Base-by-base conservation (phyloP, 2,329 filamentous ascomycete genomes). In the Beauveria caledonica region DNA sequence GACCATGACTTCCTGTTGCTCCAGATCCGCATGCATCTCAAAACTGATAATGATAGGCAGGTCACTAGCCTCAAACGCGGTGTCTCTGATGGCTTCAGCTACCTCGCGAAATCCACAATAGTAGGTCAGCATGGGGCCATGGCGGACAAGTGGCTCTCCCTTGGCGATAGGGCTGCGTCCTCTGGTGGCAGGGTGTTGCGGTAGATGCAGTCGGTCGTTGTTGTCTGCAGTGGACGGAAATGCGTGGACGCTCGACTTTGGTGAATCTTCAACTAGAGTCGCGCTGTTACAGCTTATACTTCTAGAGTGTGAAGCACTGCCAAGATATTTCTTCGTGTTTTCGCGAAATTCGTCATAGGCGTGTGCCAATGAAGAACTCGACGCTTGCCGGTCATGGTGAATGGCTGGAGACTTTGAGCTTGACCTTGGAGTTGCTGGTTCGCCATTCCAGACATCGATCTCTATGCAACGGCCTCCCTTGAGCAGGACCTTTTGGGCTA, bases 391-490 rank as follows among this genome's bases (percentile, higher is more conserved):
- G 60, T 73, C 74, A 64, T 84, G 81, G 7, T 76, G 73, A 10
- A 67, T 68, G 61, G 72, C 73, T 17, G 74, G 71, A 0, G 76
- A 74, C 51, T 72, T 77, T 29, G 74, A 72, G 23, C 69, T 64
- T 44, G 62, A 66, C 5, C 70, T 71, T 5, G 70, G 71, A 4
- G 73, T 69, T 48, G 71, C 72, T 19, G 77, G 71, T 63, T 82
- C 77, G 13, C 91, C 90, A 72, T 97, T 90, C 89, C 92, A 96
- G 3, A 97, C 91, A 69, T 97, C 93, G 60, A 97, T 94, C 72
- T 97, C 92, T 51, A 97, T 91, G 69, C 92, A 97, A 63, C 92
- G 86, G 69, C 92, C 96, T 52, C 90, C 89, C 56, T 85, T 82
- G 40, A 83, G 78, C 13, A 97, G 83, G 13, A 89, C 87, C 82